Percentiles rank a stretch among this genome's conserved stretches.
Evolutionary conservation across 2,329 filamentous ascomycete genomes (phyloP).

Genomic region (Aspergillus japonicus): DNA sequence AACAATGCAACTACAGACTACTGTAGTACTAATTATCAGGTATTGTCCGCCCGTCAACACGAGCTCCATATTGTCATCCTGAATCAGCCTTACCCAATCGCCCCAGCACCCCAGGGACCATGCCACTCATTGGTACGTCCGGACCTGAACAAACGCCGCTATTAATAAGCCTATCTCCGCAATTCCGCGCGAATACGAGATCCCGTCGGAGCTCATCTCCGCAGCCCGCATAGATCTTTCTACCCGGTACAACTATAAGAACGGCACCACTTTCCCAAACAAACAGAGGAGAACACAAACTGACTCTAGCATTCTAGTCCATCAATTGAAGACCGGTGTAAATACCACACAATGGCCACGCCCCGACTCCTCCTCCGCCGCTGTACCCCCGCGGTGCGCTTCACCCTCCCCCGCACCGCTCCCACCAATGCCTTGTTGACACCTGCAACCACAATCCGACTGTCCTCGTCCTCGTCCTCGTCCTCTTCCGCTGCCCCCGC

Average conservation of each 20-base stretch:
- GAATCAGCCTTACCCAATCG: not conserved
- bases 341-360: conserved; percentile 1
- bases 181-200: not conserved
- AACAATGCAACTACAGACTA: no score
- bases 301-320: no score
- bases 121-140: not conserved
- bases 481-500: conserved; percentile 4
- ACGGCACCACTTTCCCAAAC: not conserved
- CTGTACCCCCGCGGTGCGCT: not conserved
- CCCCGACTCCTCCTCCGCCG: not conserved
- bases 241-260: not conserved
- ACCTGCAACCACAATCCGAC: not conserved
- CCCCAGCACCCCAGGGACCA: not conserved
- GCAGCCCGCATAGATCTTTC: no score
- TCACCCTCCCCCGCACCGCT: not conserved
- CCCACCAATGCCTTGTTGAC: conserved; percentile 28
- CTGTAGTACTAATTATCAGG: no score
- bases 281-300: not conserved
- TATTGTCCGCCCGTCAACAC: no score
- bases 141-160: not conserved
- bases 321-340: no score
- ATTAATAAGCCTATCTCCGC: conserved; percentile 1
- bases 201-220: not conserved
- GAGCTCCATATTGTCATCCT: not conserved
- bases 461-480: conserved; percentile 13